Percentiles rank a stretch among this genome's conserved stretches.
Conservation (phyloP, 78 protist genomes). For the Dictyostelium brefeldianum region DNA sequence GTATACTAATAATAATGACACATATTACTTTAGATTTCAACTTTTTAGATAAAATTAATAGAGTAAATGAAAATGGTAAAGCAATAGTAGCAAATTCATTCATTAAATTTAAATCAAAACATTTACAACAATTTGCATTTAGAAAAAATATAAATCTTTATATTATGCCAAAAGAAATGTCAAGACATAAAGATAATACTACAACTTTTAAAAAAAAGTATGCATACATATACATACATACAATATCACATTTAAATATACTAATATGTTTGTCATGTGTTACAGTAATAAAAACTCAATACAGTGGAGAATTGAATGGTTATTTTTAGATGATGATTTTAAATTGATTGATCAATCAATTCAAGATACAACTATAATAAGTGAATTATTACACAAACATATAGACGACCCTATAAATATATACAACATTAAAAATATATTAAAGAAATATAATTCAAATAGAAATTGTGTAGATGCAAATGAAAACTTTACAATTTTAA, state of each 20-base stretch:
- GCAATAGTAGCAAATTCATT: constrained; percentile 15
- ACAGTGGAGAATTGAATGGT: constrained; percentile 33
- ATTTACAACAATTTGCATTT: constrained; percentile 42
- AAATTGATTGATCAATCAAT: constrained; percentile 2
- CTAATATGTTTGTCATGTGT: background rate
- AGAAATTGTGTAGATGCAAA: background rate
- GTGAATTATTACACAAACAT: background rate
- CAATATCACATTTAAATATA: background rate
- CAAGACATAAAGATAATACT: constrained; percentile 64
- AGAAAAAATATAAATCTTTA: constrained; percentile 17
- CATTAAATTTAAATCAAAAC: constrained; percentile 17
- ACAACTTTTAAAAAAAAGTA: constrained; percentile 23
- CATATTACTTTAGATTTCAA: constrained; percentile 17
- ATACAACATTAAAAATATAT: background rate
- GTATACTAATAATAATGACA: background rate
- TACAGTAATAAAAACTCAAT: background rate
- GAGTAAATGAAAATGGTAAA: constrained; percentile 51
- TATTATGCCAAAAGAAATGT: constrained; percentile 70
- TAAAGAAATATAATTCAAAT: background rate
- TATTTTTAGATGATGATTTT: constrained; percentile 39
- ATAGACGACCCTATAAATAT: constrained; percentile 14
- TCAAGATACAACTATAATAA: background rate
- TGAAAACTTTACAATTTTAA: constrained; percentile 11
- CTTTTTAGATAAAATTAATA: constrained; percentile 47
- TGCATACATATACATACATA: background rate